Evolutionary conservation across 2,329 filamentous ascomycete species (phyloP).

Genomic region (Seiridium unicorne): DNA sequence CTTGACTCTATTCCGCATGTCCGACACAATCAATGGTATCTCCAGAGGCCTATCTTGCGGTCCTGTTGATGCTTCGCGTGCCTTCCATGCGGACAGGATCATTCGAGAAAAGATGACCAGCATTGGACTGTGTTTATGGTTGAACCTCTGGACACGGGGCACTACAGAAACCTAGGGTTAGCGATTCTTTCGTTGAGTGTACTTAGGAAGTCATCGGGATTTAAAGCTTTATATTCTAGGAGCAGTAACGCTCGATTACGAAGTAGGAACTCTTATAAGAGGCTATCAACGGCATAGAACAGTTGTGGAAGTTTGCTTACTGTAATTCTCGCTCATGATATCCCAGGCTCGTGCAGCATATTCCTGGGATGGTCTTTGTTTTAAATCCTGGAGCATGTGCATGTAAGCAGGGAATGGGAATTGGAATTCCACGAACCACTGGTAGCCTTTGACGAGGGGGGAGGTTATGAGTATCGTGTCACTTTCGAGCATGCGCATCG

Average conservation of each 20-base stretch:
- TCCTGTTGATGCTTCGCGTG: neutral
- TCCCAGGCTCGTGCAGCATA: conserved; percentile 39
- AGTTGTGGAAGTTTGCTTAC: neutral
- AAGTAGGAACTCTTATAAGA: too few species aligned
- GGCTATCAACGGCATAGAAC: too few species aligned
- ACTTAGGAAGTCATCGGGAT: too few species aligned
- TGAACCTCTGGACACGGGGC: too few species aligned
- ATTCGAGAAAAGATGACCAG: neutral
- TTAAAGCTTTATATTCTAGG: too few species aligned
- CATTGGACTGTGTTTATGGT: neutral
- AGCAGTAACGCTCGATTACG: too few species aligned
- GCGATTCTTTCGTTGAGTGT: too few species aligned
- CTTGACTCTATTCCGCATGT: neutral
- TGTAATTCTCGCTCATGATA: conserved; percentile 42
- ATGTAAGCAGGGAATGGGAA: conserved; percentile 40
- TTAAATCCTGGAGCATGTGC: conserved; percentile 34
- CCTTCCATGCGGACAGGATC: conserved; percentile 2
- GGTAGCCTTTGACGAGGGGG: conserved; percentile 28
- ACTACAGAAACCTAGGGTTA: too few species aligned
- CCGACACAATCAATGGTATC: neutral
- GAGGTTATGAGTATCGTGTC: conserved; percentile 32
- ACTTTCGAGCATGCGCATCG: conserved; percentile 33
- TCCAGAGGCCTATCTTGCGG: neutral
- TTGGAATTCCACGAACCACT: conserved; percentile 34
- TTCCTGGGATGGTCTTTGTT: conserved; percentile 8